Base-by-base conservation (phyloP, 2,329 filamentous ascomycete genomes). In the Trichoderma afroharzianum region DNA sequence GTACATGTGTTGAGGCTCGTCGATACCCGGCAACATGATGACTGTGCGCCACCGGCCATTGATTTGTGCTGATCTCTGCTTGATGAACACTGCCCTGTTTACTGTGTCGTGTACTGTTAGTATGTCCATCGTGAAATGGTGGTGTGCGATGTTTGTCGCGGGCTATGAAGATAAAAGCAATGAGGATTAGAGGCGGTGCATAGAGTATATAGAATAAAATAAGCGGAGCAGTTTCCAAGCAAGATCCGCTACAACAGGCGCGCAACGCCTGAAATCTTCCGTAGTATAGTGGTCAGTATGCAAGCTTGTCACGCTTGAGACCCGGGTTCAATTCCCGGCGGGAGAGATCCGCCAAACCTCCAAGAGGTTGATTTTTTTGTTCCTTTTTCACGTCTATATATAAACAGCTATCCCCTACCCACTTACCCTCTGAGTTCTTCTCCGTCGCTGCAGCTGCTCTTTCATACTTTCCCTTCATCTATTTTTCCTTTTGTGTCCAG, bases 21-120 rank as follows among this genome's bases (percentile, higher is more conserved):
- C 78, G 77, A 80, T 80, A 80, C 78, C 78, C 78, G 76, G 78
- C 77, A 79, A 69, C 63, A 72, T 61, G 68, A 43, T 71, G 36
- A 33, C 32, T 59, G 50, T 71, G 67, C 66, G 57, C 57, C 63
- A 21, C 7, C n/a, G 24, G 7, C 36, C 18, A 7, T 33, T 21
- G 11, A 15, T 30, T n/a, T 63, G 12, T 1, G 15, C 1, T 12
- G 6, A 36, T 47, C n/a, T 32, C 7, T 33, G 32, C 18, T 14
- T 33, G 18, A n/a, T 50, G 15, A 33, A 28, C 2, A 7, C 4
- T 26, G 9, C 28, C 14, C 1, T 66, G 14, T 21, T 21, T 18
- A 33, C 8, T 66, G 14, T 5, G 8, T 24, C 26, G 39, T n/a
- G 6, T 9, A 11, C 30, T 14, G 47, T 21, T 12, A 14, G 0